Percentiles rank a stretch among this genome's conserved stretches.
phyloP scores from a whole-genome alignment of 495 filamentous ascomycete genomes.

The Jackrogersella minutella region DNA sequence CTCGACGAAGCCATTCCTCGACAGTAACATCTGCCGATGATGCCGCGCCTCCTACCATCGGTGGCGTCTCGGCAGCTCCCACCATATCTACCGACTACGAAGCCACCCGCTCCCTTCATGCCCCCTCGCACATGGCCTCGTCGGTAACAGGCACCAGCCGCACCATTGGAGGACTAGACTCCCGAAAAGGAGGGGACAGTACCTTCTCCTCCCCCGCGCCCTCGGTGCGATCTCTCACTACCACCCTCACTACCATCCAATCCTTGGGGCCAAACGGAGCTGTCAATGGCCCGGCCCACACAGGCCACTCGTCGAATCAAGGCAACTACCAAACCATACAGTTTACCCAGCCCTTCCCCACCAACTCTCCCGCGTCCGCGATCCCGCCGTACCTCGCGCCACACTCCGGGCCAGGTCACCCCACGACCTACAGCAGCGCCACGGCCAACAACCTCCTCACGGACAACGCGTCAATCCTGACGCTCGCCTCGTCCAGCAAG shows the following conservation, averaged over 20 bases:
- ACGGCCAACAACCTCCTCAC: slow-evolving; percentile 92
- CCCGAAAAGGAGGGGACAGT: slow-evolving; percentile 76
- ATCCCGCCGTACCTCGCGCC: slow-evolving; percentile 80
- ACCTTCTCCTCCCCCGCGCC: slow-evolving; percentile 95
- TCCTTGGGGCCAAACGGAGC: slow-evolving; percentile 77
- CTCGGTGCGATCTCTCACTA: slow-evolving; percentile 89
- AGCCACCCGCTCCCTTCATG: slow-evolving; percentile 74
- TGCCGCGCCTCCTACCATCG: slow-evolving; percentile 65
- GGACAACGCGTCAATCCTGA: slow-evolving; percentile 95
- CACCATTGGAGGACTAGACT: slow-evolving; percentile 71
- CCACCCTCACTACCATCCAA: slow-evolving; percentile 95
- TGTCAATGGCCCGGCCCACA: slow-evolving; percentile 48
- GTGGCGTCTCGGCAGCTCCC: slow-evolving; percentile 72
- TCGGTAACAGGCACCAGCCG: slow-evolving; percentile 67
- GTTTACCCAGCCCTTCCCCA: slow-evolving; percentile 91
- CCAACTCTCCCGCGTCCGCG: slow-evolving; percentile 74
- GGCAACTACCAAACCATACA: slow-evolving; percentile 67
- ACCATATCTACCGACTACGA: slow-evolving; percentile 84
- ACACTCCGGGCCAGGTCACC: slow-evolving; percentile 61
- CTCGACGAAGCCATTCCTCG: slow-evolving; percentile 62
- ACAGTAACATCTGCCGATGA: slow-evolving; percentile 66
- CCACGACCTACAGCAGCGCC: slow-evolving; percentile 83
- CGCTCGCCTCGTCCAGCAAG: slow-evolving; percentile 95
- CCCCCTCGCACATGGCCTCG: slow-evolving; percentile 77
- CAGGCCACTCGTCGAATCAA: slow-evolving; percentile 55